These are phyloP conservation scores for Asterionellopsis glacialis DNA, from an alignment of 108 stramenopile species.

Conservation along the genomic window DNA sequence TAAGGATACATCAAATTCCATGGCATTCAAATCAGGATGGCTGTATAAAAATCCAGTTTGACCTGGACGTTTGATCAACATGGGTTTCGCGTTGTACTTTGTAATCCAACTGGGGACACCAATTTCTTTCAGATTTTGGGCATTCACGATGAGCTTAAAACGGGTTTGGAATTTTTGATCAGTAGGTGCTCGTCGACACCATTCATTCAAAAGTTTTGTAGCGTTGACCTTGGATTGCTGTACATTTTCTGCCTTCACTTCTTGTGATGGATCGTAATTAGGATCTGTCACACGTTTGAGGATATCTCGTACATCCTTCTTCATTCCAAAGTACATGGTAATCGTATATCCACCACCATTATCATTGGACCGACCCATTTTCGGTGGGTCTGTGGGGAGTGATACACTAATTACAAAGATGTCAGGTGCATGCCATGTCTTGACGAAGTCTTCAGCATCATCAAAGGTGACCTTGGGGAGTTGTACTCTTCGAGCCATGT, in stretches of 20 bases:
- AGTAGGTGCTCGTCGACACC: constrained; percentile 65
- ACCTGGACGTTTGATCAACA: constrained; percentile 78
- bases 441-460: constrained; percentile 21
- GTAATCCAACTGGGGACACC: constrained; percentile 74
- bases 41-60: constrained; percentile 69
- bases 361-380: constrained; percentile 32
- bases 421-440: constrained; percentile 80
- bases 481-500: constrained; percentile 60
- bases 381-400: constrained; percentile 81
- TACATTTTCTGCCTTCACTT: constrained; percentile 26
- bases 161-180: constrained; percentile 64
- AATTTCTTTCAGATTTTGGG: constrained; percentile 65
- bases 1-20: constrained; percentile 81
- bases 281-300: constrained; percentile 70
- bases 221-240: constrained; percentile 67
- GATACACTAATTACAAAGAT: constrained; percentile 60
- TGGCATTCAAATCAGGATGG: constrained; percentile 62
- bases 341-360: constrained; percentile 76
- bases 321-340: constrained; percentile 69
- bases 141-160: constrained; percentile 69
- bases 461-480: constrained; percentile 49
- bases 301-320: constrained; percentile 68
- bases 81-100: constrained; percentile 79
- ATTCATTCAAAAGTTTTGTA: constrained; percentile 74
- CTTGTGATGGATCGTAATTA: constrained; percentile 55